These are phyloP conservation scores for Rhodosorus marinus DNA, from an alignment of 23 red algal genomes.

Conservation along the genomic window DNA sequence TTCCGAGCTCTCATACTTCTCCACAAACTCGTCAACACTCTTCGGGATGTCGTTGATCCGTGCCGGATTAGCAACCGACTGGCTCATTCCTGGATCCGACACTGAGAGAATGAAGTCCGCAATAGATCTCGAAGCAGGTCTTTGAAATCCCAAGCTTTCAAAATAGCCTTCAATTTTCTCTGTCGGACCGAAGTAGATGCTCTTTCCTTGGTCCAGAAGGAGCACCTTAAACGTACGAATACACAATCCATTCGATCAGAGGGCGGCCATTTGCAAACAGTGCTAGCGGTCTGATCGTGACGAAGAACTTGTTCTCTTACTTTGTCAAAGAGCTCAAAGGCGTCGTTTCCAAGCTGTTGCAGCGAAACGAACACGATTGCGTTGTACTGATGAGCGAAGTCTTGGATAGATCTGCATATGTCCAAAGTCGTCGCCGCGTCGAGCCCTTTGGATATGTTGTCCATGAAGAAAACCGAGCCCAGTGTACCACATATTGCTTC, in stretches of 20 bases:
- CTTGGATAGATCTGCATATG: conserved; percentile 29
- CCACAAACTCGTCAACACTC: conserved; percentile 10
- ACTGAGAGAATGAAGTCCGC: conserved; percentile 77
- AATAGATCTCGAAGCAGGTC: conserved; percentile 47
- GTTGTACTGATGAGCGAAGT: conserved; percentile 24
- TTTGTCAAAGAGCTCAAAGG: conserved; percentile 73
- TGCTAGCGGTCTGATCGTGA: too few species aligned
- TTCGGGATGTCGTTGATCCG: conserved; percentile 3
- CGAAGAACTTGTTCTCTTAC: too few species aligned
- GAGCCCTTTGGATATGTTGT: conserved; percentile 65
- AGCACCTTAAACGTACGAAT: too few species aligned
- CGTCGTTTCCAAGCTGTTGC: conserved; percentile 60
- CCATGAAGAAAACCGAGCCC: conserved; percentile 31
- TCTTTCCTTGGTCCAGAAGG: conserved; percentile 49
- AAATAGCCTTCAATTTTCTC: conserved; percentile 51
- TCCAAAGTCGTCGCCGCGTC: conserved; percentile 57
- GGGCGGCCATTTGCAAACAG: too few species aligned
- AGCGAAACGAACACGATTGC: conserved; percentile 34
- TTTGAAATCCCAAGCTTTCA: conserved; percentile 31
- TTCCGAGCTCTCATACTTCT: conserved; percentile 5
- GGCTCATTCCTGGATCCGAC: conserved; percentile 15
- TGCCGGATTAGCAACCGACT: conserved; percentile 10
- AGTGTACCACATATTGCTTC: conserved; percentile 44
- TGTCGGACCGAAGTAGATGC: conserved; percentile 74
- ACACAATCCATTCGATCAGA: too few species aligned